These are phyloP conservation scores for Flaveria floridana DNA, from an alignment of 140 eudicot species.

Conservation along the genomic window DNA sequence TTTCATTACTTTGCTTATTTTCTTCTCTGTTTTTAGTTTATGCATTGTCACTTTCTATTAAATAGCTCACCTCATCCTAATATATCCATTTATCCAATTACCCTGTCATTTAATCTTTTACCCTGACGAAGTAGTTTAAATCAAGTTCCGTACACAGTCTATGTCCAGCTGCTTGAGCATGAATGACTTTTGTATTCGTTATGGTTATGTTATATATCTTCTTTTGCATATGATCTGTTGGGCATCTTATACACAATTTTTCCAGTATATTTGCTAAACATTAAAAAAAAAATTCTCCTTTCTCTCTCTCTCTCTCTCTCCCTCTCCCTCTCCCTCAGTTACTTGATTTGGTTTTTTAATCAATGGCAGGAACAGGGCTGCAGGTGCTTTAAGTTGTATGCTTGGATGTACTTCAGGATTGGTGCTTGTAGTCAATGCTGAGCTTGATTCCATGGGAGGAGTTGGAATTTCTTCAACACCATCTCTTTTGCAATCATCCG, in stretches of 20 bases:
- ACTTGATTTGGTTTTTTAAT: slow-evolving; percentile 24
- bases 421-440: slow-evolving; percentile 79
- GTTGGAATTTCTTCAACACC: slow-evolving; percentile 60
- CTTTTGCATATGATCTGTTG: background rate
- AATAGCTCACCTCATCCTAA: background rate
- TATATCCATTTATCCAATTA: background rate
- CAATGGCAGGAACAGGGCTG: slow-evolving; percentile 40
- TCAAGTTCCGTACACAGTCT: background rate
- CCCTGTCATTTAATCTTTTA: background rate
- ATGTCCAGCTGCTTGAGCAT: slow-evolving; percentile 8
- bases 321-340: background rate
- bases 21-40: background rate
- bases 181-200: slow-evolving; percentile 18
- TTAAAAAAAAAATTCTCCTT: background rate
- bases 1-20: background rate
- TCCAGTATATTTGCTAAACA: background rate
- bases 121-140: background rate
- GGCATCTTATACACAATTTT: slow-evolving; percentile 3
- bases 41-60: background rate
- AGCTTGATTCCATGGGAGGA: slow-evolving; percentile 97
- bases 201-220: background rate
- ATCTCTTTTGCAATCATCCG: slow-evolving; percentile 64
- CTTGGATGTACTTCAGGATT: slow-evolving; percentile 62
- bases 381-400: slow-evolving; percentile 53
- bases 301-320: background rate